phyloP scores from a whole-genome alignment of 805 yeast species.

The Kodamaea nitidulidarum region DNA sequence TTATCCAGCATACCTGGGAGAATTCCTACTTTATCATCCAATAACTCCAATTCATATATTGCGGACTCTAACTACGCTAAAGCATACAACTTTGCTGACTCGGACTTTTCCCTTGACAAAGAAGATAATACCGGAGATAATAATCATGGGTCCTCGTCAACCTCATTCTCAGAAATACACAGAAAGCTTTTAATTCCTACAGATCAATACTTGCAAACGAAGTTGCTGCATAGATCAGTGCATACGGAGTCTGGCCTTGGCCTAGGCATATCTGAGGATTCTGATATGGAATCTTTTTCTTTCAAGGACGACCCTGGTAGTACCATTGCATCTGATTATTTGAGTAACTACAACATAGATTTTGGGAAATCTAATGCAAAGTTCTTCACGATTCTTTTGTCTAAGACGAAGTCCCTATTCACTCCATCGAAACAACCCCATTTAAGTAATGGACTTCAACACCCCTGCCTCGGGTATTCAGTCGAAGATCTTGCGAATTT shows the following conservation, averaged over 20 bases:
- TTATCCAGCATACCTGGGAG: slow-evolving; percentile 14
- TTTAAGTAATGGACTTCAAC: slow-evolving; percentile 19
- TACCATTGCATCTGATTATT: not conserved
- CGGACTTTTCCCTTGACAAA: slow-evolving; percentile 25
- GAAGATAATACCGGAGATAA: slow-evolving; percentile 18
- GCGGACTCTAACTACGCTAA: slow-evolving; percentile 28
- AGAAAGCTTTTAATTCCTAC: slow-evolving; percentile 31
- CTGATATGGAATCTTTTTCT: not conserved
- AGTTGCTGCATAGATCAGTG: slow-evolving; percentile 14
- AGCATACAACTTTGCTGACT: slow-evolving; percentile 32
- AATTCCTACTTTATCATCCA: slow-evolving; percentile 27
- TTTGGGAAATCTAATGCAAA: slow-evolving; percentile 16
- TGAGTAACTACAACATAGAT: slow-evolving; percentile 8
- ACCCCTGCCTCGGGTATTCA: slow-evolving; percentile 23
- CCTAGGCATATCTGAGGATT: slow-evolving; percentile 9
- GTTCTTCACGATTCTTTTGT: slow-evolving; percentile 19
- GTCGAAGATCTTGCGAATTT: slow-evolving; percentile 26
- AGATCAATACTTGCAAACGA: slow-evolving; percentile 29
- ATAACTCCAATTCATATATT: slow-evolving; percentile 31
- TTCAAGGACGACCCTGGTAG: not conserved
- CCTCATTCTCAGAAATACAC: slow-evolving; percentile 23
- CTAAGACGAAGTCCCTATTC: slow-evolving; percentile 22
- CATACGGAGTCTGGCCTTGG: slow-evolving; percentile 20
- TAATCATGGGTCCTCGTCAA: not conserved
- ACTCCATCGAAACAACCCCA: slow-evolving; percentile 22